These are phyloP conservation scores for Mrakia gelida DNA, from an alignment of 768 basidiomycete genomes.

Conservation along the genomic window DNA sequence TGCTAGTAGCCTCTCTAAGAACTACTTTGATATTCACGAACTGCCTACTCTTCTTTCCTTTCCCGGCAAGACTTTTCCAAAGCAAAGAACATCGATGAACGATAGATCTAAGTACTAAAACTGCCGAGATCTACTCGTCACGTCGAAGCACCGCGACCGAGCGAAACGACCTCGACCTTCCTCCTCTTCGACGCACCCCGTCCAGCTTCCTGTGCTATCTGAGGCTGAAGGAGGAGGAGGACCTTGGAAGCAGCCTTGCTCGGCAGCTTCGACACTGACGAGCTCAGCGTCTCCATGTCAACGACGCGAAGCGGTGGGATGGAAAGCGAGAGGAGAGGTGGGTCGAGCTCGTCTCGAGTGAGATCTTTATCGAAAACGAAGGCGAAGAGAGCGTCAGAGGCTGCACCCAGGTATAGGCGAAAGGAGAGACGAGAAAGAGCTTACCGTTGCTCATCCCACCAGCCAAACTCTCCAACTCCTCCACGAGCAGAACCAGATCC, in stretches of 20 bases:
- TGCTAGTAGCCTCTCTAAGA: no score
- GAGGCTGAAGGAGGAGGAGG: not conserved
- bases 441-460: not conserved
- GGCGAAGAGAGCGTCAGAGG: not conserved
- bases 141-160: not conserved
- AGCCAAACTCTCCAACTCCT: not conserved
- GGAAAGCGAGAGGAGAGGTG: constrained; percentile 2
- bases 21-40: no score
- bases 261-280: not conserved
- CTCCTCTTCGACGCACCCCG: not conserved
- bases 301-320: not conserved
- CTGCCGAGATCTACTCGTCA: not conserved
- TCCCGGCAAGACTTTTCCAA: no score
- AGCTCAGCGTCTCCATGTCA: not conserved
- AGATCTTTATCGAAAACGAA: not conserved
- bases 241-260: not conserved
- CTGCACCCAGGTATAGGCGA: no score
- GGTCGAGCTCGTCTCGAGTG: not conserved
- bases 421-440: not conserved
- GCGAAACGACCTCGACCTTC: constrained; percentile 3
- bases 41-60: no score
- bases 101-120: no score
- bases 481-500: not conserved
- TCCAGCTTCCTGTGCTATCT: not conserved
- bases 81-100: no score